Evolutionary conservation across 106 monocot genomes (phyloP).

Genomic region (Phalaenopsis aphrodite): DNA sequence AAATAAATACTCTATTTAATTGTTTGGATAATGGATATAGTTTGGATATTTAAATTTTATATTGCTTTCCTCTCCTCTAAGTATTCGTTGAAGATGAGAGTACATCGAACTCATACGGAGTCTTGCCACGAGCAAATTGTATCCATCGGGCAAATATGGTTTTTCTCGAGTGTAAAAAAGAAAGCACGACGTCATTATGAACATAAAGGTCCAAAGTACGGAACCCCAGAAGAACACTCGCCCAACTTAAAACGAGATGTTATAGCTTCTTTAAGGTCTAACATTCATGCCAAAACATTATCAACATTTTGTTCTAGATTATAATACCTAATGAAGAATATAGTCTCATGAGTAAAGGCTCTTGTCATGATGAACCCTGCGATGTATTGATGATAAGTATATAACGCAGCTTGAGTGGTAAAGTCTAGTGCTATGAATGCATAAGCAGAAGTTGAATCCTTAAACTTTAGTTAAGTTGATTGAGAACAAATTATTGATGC

Average conservation of each 20-base stretch:
- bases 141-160: not conserved
- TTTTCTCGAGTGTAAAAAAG: not conserved
- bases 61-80: too few relatives aligned
- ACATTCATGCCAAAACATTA: not conserved
- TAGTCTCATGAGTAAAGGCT: not conserved
- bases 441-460: too few relatives aligned
- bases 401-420: not conserved
- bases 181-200: conserved; percentile 10
- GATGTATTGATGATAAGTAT: conserved; percentile 3
- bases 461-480: too few relatives aligned
- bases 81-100: not conserved
- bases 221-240: not conserved
- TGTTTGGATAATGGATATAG: too few relatives aligned
- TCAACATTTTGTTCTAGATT: not conserved
- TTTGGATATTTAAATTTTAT: too few relatives aligned
- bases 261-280: not conserved
- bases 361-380: not conserved
- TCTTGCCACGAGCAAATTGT: too few relatives aligned
- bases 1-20: too few relatives aligned
- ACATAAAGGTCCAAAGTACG: conserved; percentile 13
- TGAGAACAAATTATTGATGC: too few relatives aligned
- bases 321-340: too few relatives aligned
- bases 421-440: too few relatives aligned
- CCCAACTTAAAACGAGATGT: not conserved
- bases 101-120: not conserved